Evolutionary conservation across 345 rosid genomes (phyloP).

Genomic region (Rhodamnia rubescens): DNA sequence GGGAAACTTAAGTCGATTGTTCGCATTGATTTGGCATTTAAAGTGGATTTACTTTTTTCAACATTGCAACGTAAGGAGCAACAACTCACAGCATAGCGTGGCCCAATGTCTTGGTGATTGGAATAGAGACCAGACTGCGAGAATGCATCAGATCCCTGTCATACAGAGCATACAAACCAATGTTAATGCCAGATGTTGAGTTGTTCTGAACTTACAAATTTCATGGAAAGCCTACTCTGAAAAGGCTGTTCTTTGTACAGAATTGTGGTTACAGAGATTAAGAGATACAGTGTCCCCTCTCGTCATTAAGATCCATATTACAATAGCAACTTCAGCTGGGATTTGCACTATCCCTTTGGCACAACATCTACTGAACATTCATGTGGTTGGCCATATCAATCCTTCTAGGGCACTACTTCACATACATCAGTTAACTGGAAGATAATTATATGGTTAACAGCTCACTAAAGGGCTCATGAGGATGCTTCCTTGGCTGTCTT

Average conservation of each 20-base stretch:
- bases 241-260: background rate
- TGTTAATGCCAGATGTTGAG: background rate
- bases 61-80: background rate
- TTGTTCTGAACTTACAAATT: background rate
- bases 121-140: conserved; percentile 97
- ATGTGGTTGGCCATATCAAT: background rate
- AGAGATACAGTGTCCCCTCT: background rate
- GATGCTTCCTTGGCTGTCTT: background rate
- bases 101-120: conserved; percentile 97
- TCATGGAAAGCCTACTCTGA: background rate
- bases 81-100: conserved; percentile 78
- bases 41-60: background rate
- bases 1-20: background rate
- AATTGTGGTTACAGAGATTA: background rate
- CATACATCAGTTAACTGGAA: background rate
- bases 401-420: background rate
- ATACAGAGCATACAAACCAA: conserved; percentile 4
- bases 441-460: background rate
- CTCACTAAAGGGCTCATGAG: background rate
- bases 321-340: background rate
- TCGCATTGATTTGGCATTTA: background rate
- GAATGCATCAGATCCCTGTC: conserved; percentile 91
- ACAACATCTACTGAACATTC: background rate
- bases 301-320: background rate
- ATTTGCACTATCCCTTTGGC: background rate